Evolutionary conservation across 2,329 filamentous ascomycete species (phyloP), one percentile per base, ranked within the genome.

Genomic region (Bipolaris zeicola): DNA sequence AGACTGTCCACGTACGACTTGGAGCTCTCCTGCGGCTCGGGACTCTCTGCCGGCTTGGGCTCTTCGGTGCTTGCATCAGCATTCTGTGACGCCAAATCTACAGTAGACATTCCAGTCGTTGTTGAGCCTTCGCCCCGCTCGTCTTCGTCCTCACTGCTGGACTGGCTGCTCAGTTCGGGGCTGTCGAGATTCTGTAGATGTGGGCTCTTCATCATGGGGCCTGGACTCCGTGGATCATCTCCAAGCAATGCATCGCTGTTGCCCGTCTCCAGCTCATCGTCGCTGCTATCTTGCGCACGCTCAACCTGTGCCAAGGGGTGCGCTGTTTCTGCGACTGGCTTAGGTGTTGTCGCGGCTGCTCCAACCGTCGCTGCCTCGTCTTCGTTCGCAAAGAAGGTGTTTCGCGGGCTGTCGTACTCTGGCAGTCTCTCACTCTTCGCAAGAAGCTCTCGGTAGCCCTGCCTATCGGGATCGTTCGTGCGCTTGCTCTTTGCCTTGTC

Each of bases 401-500:
- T 76, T 26, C 81, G 80, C 36, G 81, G 78, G 38, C 67, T 67
- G 33, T 77, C 77, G 7, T 75, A 73, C 60, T 85, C 81, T 45
- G 87, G 80, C 33, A 86, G 75, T 50, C 82, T 81, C 18, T 83
- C 82, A 46, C 83, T 87, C 65, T 89, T 83, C 49, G 89, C 86
- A 8, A 96, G 79, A 76, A 96, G 92, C 50, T 88, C 85, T 49
- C 88, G 82, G 73, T 96, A 96, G 42, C 87, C 89, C 64, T 89
- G 87, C 33, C 92, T 85, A 14, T 81, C 82, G 5, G 91, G 88
- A 66, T 96, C 91, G 51, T 89, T 87, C 48, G 87, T 84, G 28
- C 93, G 87, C 80, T 96, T 96, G 57, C 85, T 84, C 77, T 95
- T 96, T 79, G 96, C 96, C 78, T 95, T 95, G 71, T 91, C 86